Evolutionary conservation across 805 yeast species (phyloP), one percentile per base, ranked within the genome.

Genomic region (Starmerella apicola): DNA sequence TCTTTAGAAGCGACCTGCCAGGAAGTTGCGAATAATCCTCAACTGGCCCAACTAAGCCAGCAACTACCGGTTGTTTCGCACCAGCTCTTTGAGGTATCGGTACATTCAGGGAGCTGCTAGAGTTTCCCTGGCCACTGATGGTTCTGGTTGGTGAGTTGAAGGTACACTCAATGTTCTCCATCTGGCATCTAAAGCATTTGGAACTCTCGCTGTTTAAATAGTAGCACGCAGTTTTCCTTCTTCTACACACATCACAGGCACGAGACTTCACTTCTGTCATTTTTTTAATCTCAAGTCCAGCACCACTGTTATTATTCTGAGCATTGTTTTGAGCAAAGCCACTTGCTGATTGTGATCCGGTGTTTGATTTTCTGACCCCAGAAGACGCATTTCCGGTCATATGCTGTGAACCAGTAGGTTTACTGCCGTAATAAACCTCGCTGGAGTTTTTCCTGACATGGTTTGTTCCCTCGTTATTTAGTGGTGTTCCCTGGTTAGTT

Each of bases 241-340:
- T 64, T 31, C 93, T 67, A 58, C 96, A 86, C 50, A 78, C 83
- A 54, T 82, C 94, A 55, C 95, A 85, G 1, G 93, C 88, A 15
- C 67, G 46, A 9, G 55, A 44, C 37, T 57, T 57, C 36, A 51
- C 45, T 8, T 50, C 54, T 9, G 52, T 44, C 25, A 48, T 42
- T 29, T 46, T 45, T 27, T 40, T 44, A 36, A 50, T 44, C 35
- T 49, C 52, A 4, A 48, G 32, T 13, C 5, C 38, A n/a, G n/a
- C n/a, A n/a, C n/a, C n/a, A n/a, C n/a, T n/a, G n/a, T n/a, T n/a
- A n/a, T n/a, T n/a, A n/a, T n/a, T n/a, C n/a, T n/a, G n/a, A n/a
- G n/a, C n/a, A n/a, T n/a, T n/a, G n/a, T n/a, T n/a, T n/a, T n/a
- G n/a, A n/a, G n/a, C n/a, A n/a, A n/a, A n/a, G n/a, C n/a, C n/a